Evolutionary conservation across 2,329 filamentous ascomycete species (phyloP).

Genomic region (Pyricularia sp.): DNA sequence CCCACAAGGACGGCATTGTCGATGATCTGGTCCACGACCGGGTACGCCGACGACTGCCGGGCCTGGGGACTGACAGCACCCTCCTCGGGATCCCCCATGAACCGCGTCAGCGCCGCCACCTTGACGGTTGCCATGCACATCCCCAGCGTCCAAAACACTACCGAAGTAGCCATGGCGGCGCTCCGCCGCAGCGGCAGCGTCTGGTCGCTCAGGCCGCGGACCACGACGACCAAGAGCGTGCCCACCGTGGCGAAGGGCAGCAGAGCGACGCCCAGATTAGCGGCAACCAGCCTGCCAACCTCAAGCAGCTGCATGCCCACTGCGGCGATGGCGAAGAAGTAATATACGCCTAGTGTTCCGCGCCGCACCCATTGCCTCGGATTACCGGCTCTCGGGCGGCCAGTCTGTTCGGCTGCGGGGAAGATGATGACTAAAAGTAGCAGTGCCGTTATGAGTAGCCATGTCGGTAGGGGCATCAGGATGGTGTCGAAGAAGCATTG

Average conservation of each 20-base stretch:
- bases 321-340: constrained; percentile 14
- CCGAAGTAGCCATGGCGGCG: background rate
- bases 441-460: constrained; percentile 12
- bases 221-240: constrained; percentile 5
- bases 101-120: constrained; percentile 9
- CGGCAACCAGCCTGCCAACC: constrained; percentile 11
- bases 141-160: constrained; percentile 14
- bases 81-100: constrained; percentile 6
- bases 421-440: constrained; percentile 10
- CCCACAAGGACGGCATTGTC: constrained; percentile 14
- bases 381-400: constrained; percentile 4
- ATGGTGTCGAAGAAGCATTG: constrained; percentile 18
- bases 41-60: constrained; percentile 11
- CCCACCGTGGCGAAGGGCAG: constrained; percentile 15
- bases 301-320: constrained; percentile 16
- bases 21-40: constrained; percentile 14
- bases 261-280: constrained; percentile 13
- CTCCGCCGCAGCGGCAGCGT: background rate
- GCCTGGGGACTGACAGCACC: constrained; percentile 4
- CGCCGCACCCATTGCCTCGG: constrained; percentile 11
- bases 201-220: background rate
- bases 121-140: constrained; percentile 14
- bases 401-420: background rate
- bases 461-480: constrained; percentile 15
- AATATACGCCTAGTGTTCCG: constrained; percentile 13